phyloP scores from a whole-genome alignment of 352 stramenopile species.

The Blastocystis hominis region DNA sequence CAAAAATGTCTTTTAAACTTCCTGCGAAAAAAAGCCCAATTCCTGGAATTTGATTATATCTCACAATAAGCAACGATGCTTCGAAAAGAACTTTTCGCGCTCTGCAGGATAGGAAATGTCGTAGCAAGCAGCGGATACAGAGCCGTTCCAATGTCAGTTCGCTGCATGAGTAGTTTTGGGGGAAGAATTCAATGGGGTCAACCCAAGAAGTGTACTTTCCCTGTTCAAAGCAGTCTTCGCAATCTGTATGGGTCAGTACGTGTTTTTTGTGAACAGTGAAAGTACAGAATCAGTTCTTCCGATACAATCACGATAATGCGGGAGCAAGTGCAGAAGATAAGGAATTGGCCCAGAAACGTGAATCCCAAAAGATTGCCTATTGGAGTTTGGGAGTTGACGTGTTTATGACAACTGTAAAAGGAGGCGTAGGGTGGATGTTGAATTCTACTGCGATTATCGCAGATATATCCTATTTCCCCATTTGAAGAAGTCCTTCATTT shows the following conservation, averaged over 20 bases:
- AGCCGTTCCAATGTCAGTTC: background rate
- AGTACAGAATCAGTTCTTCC: background rate
- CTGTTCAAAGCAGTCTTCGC: background rate
- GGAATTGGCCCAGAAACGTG: conserved; percentile 29
- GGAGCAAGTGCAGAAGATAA: background rate
- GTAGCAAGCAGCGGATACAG: background rate
- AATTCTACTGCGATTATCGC: conserved; percentile 56
- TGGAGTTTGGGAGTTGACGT: conserved; percentile 46
- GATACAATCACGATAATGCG: background rate
- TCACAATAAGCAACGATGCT: background rate
- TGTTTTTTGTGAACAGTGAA: background rate
- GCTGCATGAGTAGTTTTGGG: background rate
- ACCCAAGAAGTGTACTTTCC: background rate
- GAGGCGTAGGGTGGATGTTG: conserved; percentile 25
- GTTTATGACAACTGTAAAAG: conserved; percentile 53
- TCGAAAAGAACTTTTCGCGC: background rate
- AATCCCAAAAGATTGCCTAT: conserved; percentile 55
- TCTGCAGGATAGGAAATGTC: background rate
- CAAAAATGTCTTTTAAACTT: conserved; percentile 3
- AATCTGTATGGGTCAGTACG: background rate
- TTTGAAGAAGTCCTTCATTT: background rate
- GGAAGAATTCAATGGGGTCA: background rate
- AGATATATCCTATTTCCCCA: background rate
- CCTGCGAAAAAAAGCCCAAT: background rate
- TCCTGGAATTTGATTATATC: background rate